These are phyloP conservation scores for Phytophthora pinifolia DNA, from an alignment of 352 stramenopile species.

Conservation along the genomic window DNA sequence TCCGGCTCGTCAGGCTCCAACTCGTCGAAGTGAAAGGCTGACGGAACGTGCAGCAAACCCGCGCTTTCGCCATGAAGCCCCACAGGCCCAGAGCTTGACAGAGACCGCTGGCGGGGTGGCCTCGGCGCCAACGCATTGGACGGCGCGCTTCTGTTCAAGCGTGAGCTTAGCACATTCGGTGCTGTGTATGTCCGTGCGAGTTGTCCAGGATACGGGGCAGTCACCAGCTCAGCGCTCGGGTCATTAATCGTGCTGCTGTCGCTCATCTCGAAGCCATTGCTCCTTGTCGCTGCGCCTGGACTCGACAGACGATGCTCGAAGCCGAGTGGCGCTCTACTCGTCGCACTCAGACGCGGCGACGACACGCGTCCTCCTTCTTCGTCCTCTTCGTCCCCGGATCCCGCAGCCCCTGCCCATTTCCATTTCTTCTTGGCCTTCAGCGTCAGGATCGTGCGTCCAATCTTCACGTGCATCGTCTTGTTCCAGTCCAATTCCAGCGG, in stretches of 20 bases:
- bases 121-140: constrained; percentile 10
- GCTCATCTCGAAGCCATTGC: constrained; percentile 41
- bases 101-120: constrained; percentile 27
- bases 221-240: constrained; percentile 47
- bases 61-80: constrained; percentile 11
- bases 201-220: constrained; percentile 24
- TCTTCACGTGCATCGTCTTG: constrained; percentile 83
- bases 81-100: constrained; percentile 25
- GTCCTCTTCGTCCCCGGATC: constrained; percentile 37
- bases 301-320: constrained; percentile 26
- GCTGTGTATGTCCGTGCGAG: constrained; percentile 36
- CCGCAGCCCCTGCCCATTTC: constrained; percentile 56
- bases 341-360: constrained; percentile 25
- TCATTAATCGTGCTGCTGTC: constrained; percentile 34
- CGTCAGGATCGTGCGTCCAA: constrained; percentile 81
- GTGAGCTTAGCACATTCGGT: constrained; percentile 34
- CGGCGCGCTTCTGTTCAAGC: constrained; percentile 25
- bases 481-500: constrained; percentile 84
- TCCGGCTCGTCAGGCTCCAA: constrained; percentile 22
- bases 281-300: constrained; percentile 17
- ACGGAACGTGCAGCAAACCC: constrained; percentile 6
- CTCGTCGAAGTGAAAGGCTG: constrained; percentile 22
- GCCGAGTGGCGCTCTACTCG: constrained; percentile 11
- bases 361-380: constrained; percentile 32
- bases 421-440: constrained; percentile 85